Evolutionary conservation across 192 early-diverging fungal genomes (phyloP).

Genomic region (Chytriomyces confervae): DNA sequence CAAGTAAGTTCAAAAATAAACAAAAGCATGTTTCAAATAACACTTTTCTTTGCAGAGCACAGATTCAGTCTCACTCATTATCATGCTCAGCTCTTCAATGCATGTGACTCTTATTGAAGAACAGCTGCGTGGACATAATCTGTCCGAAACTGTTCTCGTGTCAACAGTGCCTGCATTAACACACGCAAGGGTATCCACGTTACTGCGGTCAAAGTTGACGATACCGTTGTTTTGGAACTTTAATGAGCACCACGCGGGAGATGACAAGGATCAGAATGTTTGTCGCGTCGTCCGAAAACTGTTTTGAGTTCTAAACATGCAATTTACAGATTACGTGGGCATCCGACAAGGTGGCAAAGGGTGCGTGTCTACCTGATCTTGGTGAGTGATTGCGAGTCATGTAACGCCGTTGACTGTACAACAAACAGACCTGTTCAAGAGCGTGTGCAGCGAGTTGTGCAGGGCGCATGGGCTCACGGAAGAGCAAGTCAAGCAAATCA

Average conservation of each 20-base stretch:
- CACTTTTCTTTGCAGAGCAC: neutral
- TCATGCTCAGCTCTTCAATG: constrained; percentile 21
- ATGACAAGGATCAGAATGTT: constrained; percentile 21
- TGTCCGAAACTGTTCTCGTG: constrained; percentile 17
- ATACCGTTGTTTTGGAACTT: constrained; percentile 10
- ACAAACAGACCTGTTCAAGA: neutral
- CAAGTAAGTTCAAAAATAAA: neutral
- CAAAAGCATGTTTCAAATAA: too few relatives aligned
- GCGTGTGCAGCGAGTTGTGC: neutral
- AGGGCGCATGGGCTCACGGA: neutral
- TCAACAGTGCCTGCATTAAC: constrained; percentile 17
- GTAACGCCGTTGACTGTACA: neutral
- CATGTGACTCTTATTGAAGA: constrained; percentile 30
- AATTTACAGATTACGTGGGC: neutral
- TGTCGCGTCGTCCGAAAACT: neutral
- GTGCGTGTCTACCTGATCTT: neutral
- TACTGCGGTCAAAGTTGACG: constrained; percentile 9
- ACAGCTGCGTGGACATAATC: constrained; percentile 26
- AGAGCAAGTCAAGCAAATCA: neutral
- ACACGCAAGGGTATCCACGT: neutral
- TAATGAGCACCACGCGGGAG: neutral
- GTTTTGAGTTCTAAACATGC: neutral
- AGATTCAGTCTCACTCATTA: neutral
- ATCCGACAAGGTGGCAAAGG: neutral
- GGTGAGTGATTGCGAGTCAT: neutral